phyloP scores from a whole-genome alignment of 2,329 filamentous ascomycete species.

The Alternaria ethzedia region DNA sequence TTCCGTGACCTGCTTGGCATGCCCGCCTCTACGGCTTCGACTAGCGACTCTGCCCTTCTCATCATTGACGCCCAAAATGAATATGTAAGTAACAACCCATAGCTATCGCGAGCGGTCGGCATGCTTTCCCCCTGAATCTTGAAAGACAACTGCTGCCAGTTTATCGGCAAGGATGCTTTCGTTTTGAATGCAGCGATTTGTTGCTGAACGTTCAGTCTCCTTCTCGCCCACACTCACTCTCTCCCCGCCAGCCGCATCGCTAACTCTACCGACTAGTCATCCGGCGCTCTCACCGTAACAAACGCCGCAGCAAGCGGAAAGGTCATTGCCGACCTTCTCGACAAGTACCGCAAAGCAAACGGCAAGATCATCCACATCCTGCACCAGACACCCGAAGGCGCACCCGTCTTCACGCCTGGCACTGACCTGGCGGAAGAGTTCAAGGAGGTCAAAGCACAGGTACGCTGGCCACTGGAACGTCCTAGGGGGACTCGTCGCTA shows the following conservation, averaged over 20 bases:
- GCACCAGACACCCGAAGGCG: slow-evolving; percentile 65
- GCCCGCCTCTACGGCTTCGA: slow-evolving; percentile 61
- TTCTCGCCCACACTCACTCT: background rate
- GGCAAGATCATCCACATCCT: slow-evolving; percentile 67
- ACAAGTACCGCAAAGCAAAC: slow-evolving; percentile 63
- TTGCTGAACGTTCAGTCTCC: background rate
- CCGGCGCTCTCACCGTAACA: slow-evolving; percentile 63
- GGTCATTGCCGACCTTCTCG: slow-evolving; percentile 63
- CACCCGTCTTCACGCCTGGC: slow-evolving; percentile 69
- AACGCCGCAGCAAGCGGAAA: slow-evolving; percentile 62
- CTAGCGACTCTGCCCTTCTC: slow-evolving; percentile 56
- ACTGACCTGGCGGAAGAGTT: slow-evolving; percentile 68
- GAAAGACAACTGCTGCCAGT: background rate
- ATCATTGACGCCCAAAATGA: slow-evolving; percentile 14
- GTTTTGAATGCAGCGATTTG: background rate
- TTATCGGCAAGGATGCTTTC: background rate
- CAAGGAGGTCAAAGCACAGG: slow-evolving; percentile 61
- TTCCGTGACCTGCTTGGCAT: slow-evolving; percentile 64
- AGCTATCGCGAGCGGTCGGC: slow-evolving; percentile 59
- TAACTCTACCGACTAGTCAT: slow-evolving; percentile 38
- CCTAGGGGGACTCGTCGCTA: background rate
- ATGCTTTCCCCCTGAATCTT: too few relatives aligned
- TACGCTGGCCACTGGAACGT: background rate
- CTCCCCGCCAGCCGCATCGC: background rate
- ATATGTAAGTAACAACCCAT: slow-evolving; percentile 55